Evolutionary conservation across 1,284 basidiomycete genomes (phyloP), one percentile per base, ranked within the genome.

Genomic region (Kalmanozyma brasiliensis): DNA sequence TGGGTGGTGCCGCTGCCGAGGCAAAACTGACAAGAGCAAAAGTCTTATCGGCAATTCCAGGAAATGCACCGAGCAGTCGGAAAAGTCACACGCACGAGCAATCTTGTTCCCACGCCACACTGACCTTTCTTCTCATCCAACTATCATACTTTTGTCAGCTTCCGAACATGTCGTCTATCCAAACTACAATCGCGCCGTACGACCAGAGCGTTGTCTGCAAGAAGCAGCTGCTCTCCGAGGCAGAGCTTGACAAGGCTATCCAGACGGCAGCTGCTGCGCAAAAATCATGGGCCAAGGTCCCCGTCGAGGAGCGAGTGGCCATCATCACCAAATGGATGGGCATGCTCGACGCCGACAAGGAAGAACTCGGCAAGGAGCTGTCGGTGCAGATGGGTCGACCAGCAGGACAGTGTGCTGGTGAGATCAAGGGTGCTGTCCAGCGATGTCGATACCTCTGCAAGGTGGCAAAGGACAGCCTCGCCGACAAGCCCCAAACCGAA

Each of bases 341-440:
- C 58, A 44, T 52, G 4, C 53, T 95, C 80, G 87, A 88, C 79
- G 86, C 86, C 20, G 86, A 89, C 80, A 85, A 86, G 29, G 86
- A 90, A 52, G 87, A 90, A 52, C 86, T 93, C n/a, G 87, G 87
- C 0, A 80, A 87, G 61, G 93, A 96, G 77, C 85, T 93, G 52
- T 89, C 90, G 1, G 74, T 86, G 38, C 89, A 92, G 82, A 92
- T 93, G 89, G 91, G 91, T 33, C 93, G 93, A 44, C 93, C 93
- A 0, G 86, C 93, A 35, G 87, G 87, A 0, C 91, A 92, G 81
- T 85, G 85, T 36, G 83, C 88, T 26, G 91, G 91, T 8, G 94
- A 98, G 83, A 85, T 95, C 46, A 86, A 86, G 43, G 92, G 93
- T 1, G 89, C 91, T 33, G 82, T 94, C 22, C 90, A 91, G 53